These are phyloP conservation scores for Cytospora piceicola DNA, from an alignment of 2,329 filamentous ascomycete genomes.

Conservation along the genomic window DNA sequence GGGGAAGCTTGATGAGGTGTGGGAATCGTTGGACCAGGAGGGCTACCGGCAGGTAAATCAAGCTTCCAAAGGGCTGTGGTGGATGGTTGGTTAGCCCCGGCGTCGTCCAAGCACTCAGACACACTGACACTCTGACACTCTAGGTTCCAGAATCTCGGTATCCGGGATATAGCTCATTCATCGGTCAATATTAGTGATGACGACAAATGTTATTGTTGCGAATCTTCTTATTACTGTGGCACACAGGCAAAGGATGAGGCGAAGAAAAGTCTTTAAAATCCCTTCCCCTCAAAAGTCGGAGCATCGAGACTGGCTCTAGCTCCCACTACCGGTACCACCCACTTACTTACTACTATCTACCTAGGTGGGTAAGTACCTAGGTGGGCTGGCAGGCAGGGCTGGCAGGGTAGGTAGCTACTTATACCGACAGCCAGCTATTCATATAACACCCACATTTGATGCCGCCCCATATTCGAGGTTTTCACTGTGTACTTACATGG, in stretches of 20 bases:
- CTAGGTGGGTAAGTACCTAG: too few species aligned
- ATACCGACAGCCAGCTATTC: background rate
- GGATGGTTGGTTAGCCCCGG: background rate
- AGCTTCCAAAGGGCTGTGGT: background rate
- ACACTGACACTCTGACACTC: background rate
- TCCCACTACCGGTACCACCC: too few species aligned
- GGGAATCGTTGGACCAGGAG: too few species aligned
- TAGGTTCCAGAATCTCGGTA: background rate
- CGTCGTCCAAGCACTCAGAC: background rate
- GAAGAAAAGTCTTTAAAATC: constrained; percentile 14
- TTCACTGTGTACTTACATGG: background rate
- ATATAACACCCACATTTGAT: background rate
- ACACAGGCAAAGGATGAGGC: background rate
- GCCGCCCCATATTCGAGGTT: background rate
- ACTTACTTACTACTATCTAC: too few species aligned
- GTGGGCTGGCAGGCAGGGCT: too few species aligned
- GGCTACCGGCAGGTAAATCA: background rate
- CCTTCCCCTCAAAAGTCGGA: constrained; percentile 6
- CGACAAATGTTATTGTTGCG: background rate
- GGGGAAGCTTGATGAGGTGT: background rate
- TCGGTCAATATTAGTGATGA: background rate
- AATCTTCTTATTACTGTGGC: too few species aligned
- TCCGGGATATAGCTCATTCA: background rate
- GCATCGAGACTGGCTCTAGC: background rate
- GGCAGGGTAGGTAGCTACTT: too few species aligned